Base-by-base conservation (phyloP, 352 stramenopile genomes). In the Pythium apleroticum region DNA sequence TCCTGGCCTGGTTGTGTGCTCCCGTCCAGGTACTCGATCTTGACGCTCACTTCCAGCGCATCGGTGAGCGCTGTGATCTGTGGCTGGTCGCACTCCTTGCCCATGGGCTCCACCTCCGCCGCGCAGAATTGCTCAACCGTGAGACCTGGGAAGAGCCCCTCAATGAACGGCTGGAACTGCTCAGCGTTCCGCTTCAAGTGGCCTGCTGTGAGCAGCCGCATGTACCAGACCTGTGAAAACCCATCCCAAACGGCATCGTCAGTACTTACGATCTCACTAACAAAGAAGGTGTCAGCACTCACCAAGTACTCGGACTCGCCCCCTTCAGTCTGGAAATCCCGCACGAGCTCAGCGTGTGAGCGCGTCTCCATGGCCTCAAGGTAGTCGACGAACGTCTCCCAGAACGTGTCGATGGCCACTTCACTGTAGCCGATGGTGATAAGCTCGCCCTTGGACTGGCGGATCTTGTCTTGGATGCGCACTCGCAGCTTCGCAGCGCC, bases 11-110 rank as follows among this genome's bases (percentile, higher is more conserved):
- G 74, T 11, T 55, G 68, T 2, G 80, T 77, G 60, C 80, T 88
- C 28, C 92, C 95, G 74, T 98, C 95, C 57, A 98, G 77, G 76
- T 98, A 98, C 80, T 97, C 91, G 68, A 98, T 97, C 54, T 83
- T 76, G 22, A 98, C 91, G 31, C 66, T 71, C 10, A 98, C 78
- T 58, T 84, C 76, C 20, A 98, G 84, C n/a, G 84, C 88, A 66
- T 98, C 90, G 0, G 93, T 96, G 41, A 98, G 78, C 33, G 93
- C 93, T 19, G 93, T 79, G 57, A 98, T 96, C 76, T 97, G 89
- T 15, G 97, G 84, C 72, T 98, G 94, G 31, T 96, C 88, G 64
- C 91, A 97, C 78, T 98, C 95, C 48, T 94, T 95, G 27, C 92
- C 91, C 88, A 97, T 97, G 0, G 93, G 92, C 63, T 98, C 92